Evolutionary conservation across 2,329 filamentous ascomycete genomes (phyloP).

Genomic region (Fusarium circinatum): DNA sequence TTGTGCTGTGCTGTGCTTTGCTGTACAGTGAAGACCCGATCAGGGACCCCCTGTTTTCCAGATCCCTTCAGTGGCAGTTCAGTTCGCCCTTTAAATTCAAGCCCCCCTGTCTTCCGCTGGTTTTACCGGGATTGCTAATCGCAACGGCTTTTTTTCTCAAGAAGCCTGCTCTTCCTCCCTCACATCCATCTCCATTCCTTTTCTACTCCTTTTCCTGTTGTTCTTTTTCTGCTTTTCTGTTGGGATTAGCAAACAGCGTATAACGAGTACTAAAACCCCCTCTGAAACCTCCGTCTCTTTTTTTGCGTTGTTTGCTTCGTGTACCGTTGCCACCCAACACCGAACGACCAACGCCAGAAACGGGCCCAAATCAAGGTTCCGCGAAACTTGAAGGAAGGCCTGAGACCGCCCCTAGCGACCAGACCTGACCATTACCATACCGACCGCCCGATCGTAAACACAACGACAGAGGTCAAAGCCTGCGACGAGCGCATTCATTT

Average conservation of each 20-base stretch:
- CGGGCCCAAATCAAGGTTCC: slow-evolving; percentile 12
- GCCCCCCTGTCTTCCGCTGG: slow-evolving; percentile 22
- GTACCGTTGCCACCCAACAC: slow-evolving; percentile 18
- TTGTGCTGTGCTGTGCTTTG: neutral
- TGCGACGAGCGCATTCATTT: slow-evolving; percentile 10
- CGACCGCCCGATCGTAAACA: slow-evolving; percentile 25
- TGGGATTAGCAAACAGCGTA: slow-evolving; percentile 5
- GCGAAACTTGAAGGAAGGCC: slow-evolving; percentile 11
- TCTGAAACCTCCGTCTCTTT: neutral
- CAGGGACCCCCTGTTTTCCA: slow-evolving; percentile 14
- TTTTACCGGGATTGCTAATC: slow-evolving; percentile 38
- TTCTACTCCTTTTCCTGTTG: neutral
- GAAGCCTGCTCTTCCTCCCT: slow-evolving; percentile 10
- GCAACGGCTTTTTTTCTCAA: slow-evolving; percentile 24
- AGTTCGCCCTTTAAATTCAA: slow-evolving; percentile 22
- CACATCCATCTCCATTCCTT: slow-evolving; percentile 17
- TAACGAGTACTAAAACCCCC: neutral
- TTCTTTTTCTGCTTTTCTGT: neutral
- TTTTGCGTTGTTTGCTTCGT: neutral
- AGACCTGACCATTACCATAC: neutral
- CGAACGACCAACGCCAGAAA: neutral
- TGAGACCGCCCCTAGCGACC: slow-evolving; percentile 26
- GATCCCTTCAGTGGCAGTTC: slow-evolving; percentile 18
- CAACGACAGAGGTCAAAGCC: neutral
- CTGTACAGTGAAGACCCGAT: neutral